A percentile compares a stretch with the other conserved stretches of the same genome.
Conservation (phyloP, 2,329 filamentous ascomycete species). For the Bipolaris sorokiniana region DNA sequence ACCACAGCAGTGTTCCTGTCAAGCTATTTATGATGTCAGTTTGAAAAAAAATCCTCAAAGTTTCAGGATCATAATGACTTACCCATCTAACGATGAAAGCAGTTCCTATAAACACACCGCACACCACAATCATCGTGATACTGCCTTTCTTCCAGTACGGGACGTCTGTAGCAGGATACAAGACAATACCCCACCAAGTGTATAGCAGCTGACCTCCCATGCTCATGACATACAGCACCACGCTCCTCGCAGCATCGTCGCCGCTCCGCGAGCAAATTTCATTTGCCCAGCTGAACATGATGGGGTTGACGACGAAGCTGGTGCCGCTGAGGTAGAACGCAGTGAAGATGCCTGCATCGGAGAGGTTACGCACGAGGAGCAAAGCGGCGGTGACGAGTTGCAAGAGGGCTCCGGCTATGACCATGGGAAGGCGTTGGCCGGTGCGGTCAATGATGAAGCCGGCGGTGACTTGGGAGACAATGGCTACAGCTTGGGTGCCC, state of each 20-base stretch:
- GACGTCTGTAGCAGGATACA: slow-evolving; percentile 52
- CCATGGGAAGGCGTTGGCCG: slow-evolving; percentile 41
- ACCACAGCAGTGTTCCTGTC: slow-evolving; percentile 4
- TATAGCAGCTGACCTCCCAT: slow-evolving; percentile 47
- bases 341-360: slow-evolving; percentile 42
- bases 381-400: slow-evolving; percentile 43
- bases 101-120: slow-evolving; percentile 21
- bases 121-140: slow-evolving; percentile 44
- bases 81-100: slow-evolving; percentile 26
- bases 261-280: slow-evolving; percentile 44
- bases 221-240: slow-evolving; percentile 51
- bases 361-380: slow-evolving; percentile 39
- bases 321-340: slow-evolving; percentile 49
- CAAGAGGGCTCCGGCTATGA: slow-evolving; percentile 36
- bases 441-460: slow-evolving; percentile 48
- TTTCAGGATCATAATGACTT: slow-evolving; percentile 2
- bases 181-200: slow-evolving; percentile 54
- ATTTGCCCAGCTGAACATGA: slow-evolving; percentile 50
- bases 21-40: slow-evolving; percentile 5
- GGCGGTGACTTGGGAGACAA: slow-evolving; percentile 53
- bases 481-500: slow-evolving; percentile 62
- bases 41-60: not conserved
- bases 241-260: slow-evolving; percentile 51
- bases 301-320: slow-evolving; percentile 48
- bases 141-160: slow-evolving; percentile 52